These are phyloP conservation scores for Astrephomene gubernaculifera DNA, from an alignment of 139 green algal species.

Conservation along the genomic window DNA sequence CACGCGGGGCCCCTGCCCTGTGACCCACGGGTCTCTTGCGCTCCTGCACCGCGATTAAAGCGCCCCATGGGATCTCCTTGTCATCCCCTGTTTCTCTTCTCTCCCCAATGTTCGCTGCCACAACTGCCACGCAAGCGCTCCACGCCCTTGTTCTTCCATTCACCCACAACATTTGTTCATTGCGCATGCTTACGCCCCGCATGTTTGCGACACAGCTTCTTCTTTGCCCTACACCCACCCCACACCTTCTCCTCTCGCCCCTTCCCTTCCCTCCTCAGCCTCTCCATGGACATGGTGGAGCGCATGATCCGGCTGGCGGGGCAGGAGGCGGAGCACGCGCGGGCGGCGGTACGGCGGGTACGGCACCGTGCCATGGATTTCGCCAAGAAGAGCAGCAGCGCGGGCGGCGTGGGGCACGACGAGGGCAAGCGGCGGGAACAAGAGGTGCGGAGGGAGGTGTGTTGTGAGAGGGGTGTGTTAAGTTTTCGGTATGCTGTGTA, in stretches of 20 bases:
- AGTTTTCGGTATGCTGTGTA: background rate
- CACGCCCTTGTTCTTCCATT: too few relatives aligned
- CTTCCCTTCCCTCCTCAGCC: background rate
- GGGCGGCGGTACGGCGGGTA: conserved; percentile 69
- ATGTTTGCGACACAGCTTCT: too few relatives aligned
- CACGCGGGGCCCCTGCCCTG: too few relatives aligned
- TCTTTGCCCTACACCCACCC: background rate
- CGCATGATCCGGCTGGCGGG: conserved; percentile 76
- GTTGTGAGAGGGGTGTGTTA: too few relatives aligned
- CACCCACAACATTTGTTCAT: too few relatives aligned
- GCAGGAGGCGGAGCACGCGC: conserved; percentile 74
- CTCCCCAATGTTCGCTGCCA: too few relatives aligned
- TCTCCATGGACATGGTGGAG: conserved; percentile 33
- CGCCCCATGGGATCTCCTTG: too few relatives aligned
- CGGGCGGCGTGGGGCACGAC: background rate
- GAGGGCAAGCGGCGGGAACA: conserved; percentile 29
- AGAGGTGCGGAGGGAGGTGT: conserved; percentile 20
- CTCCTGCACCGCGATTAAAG: too few relatives aligned
- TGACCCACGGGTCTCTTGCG: too few relatives aligned
- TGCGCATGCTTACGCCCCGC: too few relatives aligned
- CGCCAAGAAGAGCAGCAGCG: background rate
- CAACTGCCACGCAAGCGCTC: too few relatives aligned
- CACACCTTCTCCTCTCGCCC: background rate
- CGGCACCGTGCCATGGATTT: conserved; percentile 71
- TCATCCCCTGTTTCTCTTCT: too few relatives aligned